These are phyloP conservation scores for Cercospora sp. DNA, from an alignment of 2,329 filamentous ascomycete genomes.

Conservation along the genomic window DNA sequence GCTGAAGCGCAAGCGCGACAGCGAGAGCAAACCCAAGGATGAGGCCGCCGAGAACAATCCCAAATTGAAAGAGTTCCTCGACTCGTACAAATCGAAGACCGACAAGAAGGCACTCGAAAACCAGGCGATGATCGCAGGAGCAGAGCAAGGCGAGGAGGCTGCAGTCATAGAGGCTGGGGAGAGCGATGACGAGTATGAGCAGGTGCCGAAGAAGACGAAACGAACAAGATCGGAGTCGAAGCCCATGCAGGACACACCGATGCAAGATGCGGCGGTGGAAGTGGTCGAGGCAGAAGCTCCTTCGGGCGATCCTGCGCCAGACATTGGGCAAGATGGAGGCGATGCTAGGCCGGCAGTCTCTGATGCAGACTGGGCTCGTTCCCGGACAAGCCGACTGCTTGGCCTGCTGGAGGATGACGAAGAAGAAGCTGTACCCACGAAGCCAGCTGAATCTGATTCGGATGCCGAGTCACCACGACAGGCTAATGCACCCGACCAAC, in stretches of 20 bases:
- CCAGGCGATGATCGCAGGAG: constrained; percentile 43
- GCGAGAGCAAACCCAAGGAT: constrained; percentile 47
- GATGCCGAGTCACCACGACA: constrained; percentile 24
- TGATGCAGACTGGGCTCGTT: constrained; percentile 90
- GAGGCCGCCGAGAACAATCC: constrained; percentile 58
- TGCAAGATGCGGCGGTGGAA: not conserved
- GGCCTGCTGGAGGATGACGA: constrained; percentile 76
- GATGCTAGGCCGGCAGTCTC: constrained; percentile 53
- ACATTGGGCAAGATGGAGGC: not conserved
- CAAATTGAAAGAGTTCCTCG: constrained; percentile 82
- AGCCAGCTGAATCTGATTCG: constrained; percentile 2
- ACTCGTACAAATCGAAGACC: constrained; percentile 70
- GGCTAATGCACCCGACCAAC: not conserved
- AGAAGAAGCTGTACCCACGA: constrained; percentile 25
- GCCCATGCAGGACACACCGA: not conserved
- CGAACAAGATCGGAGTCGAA: constrained; percentile 23
- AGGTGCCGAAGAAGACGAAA: constrained; percentile 54
- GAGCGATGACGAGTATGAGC: constrained; percentile 71
- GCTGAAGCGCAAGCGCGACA: constrained; percentile 70
- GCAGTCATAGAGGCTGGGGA: constrained; percentile 48
- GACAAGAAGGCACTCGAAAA: constrained; percentile 54
- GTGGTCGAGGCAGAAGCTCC: constrained; percentile 25
- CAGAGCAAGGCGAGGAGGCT: constrained; percentile 20
- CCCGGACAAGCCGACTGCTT: constrained; percentile 80
- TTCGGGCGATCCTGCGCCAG: not conserved